Conservation (phyloP, 352 stramenopile species). For the Phytopythium cucurbitacearum region DNA sequence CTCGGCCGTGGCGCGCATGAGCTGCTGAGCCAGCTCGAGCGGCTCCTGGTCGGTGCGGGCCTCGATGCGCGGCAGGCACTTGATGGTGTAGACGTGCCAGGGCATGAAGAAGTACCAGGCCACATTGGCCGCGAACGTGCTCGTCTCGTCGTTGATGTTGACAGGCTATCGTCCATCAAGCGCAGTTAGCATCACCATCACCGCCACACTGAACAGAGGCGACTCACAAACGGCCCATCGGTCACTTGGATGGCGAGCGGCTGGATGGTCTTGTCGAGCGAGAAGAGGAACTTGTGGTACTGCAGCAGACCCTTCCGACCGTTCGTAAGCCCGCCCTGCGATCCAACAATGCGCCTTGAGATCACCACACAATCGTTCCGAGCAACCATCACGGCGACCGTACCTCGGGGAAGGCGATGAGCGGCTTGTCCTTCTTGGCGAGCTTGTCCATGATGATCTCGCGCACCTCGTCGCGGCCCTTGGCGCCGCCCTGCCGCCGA, state of each 20-base stretch:
- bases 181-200: not conserved
- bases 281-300: constrained; percentile 82
- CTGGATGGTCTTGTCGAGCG: constrained; percentile 53
- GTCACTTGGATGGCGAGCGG: constrained; percentile 56
- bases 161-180: constrained; percentile 29
- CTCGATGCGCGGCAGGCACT: constrained; percentile 37
- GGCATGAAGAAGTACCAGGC: constrained; percentile 69
- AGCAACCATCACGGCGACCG: constrained; percentile 1
- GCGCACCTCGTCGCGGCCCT: constrained; percentile 45
- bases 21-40: constrained; percentile 48
- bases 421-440: constrained; percentile 35
- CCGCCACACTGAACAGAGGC: not conserved
- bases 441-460: constrained; percentile 66
- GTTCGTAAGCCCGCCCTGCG: constrained; percentile 59
- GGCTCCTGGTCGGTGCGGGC: constrained; percentile 34
- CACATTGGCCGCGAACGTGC: constrained; percentile 69
- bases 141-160: constrained; percentile 79
- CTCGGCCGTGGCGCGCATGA: constrained; percentile 53
- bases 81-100: constrained; percentile 67
- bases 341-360: not conserved
- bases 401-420: constrained; percentile 61
- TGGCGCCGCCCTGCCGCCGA: constrained; percentile 40
- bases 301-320: constrained; percentile 56
- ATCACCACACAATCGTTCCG: constrained; percentile 2
- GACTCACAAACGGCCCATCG: constrained; percentile 61